Evolutionary conservation across 2,329 filamentous ascomycete genomes (phyloP), one percentile per base, ranked within the genome.

Genomic region (Alternaria novae-zelandiae): DNA sequence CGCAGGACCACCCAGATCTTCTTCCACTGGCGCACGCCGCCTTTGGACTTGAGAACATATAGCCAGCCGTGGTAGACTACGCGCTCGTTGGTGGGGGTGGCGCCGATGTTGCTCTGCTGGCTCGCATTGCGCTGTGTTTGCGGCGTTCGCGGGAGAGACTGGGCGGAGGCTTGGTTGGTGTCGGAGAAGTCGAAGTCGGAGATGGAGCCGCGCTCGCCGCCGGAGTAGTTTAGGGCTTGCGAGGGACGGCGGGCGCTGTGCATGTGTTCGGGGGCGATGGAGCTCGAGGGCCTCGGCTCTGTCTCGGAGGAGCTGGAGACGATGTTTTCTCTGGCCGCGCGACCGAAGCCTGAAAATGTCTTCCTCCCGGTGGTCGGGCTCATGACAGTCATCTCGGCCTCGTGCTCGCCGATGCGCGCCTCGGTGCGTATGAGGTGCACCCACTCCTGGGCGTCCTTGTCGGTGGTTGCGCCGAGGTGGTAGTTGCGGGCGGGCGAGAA

Each of bases 51-150:
- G 60, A 97, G 87, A 65, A 93, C 89, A 79, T 92, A 91, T 30
- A 98, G 87, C 86, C 93, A 94, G 55, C 95, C 94, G 77, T 98
- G 94, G 87, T 92, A 97, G 47, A 98, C 87, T n/a, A 98, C 91
- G 25, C 94, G 90, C 78, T 97, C 94, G 1, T 91, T 89, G 67
- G 96, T 93, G 3, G 77, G 76, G 2, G 68, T 71, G 13, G 70
- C 66, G 44, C 80, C 82, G 26, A 81, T 61, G 28, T 82, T 88
- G 71, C 89, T 91, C 55, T 86, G 79, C 73, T 92, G 90, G 77
- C 88, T 91, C 9, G 83, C 76, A 57, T 90, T 91, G 49, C 87
- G 85, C 49, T 73, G 71, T 25, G 66, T 66, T 46, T 54, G 65
- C 15, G 71, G 62, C 10, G 58, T 70, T 68, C 59, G 70, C 54